Base-by-base conservation (phyloP, 2,329 filamentous ascomycete genomes). In the Penicillium italicum region DNA sequence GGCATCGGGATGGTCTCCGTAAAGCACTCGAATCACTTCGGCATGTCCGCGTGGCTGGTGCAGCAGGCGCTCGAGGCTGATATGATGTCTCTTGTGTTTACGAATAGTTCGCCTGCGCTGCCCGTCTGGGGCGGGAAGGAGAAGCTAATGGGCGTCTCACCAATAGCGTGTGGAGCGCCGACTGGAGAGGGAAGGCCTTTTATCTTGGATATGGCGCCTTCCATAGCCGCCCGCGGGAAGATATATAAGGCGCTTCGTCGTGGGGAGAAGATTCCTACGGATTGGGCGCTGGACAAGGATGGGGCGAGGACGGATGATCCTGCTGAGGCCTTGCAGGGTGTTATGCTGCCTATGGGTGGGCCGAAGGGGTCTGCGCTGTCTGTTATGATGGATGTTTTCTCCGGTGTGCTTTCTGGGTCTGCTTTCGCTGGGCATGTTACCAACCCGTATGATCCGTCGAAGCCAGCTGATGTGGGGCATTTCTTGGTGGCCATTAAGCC, bases 311-410 rank as follows among this genome's bases (percentile, higher is more conserved):
- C 89, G 0, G 83, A 88, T 53, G 88, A 94, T 63, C 89, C 90
- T 0, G 82, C 79, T 1, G 80, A 79, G 20, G 90, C 90, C 0
- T 74, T 94, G 10, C 82, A 84, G 33, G 89, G 89, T 1, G 88
- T 92, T 4, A 93, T 94, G 90, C 74, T 93, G 20, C 89, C 90
- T 0, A 91, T 94, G 87, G 89, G 89, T 2, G 90, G 90, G 0
- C 89, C 90, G 0, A 94, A 94, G 71, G 90, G 90, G 0, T 89
- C 86, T 2, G 90, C 82, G 0, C 71, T 94, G 38, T 78, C 88
- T 0, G 83, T 94, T 53, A 93, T 91, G 88, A 94, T 94, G 90
- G 89, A 94, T 67, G 87, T 95, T 2, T 93, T 94, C 68, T 91
- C 88, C 0, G 90, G 89, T 1, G 76, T 78, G n/a, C 63, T 94